Evolutionary conservation across 2,329 filamentous ascomycete species (phyloP).

Genomic region (Stagonosporopsis rhizophila): DNA sequence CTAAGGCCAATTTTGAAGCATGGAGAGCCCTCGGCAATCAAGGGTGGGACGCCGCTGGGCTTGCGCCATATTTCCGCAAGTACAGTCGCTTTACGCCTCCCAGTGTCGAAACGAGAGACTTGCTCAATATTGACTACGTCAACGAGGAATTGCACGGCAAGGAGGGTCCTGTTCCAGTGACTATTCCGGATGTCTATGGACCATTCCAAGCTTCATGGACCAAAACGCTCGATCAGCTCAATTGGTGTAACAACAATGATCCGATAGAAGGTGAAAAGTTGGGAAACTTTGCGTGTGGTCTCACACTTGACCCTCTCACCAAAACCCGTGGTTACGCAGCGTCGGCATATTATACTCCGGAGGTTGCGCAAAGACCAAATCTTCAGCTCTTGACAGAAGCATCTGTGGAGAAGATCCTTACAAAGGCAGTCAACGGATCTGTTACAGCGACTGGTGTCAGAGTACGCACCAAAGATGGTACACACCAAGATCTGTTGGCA

Average conservation of each 20-base stretch:
- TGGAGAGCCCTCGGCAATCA: conserved; percentile 59
- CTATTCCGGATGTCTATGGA: conserved; percentile 47
- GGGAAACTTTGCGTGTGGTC: conserved; percentile 51
- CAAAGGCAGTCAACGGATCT: not conserved
- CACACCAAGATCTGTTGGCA: conserved; percentile 10
- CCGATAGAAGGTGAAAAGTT: conserved; percentile 52
- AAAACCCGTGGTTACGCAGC: conserved; percentile 21
- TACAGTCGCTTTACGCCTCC: conserved; percentile 31
- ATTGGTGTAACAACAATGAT: conserved; percentile 22
- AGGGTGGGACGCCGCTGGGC: conserved; percentile 56
- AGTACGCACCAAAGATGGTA: conserved; percentile 46
- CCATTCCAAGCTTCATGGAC: conserved; percentile 47
- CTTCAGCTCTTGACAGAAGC: conserved; percentile 11
- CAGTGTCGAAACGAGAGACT: conserved; percentile 24
- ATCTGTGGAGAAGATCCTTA: not conserved
- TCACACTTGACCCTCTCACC: conserved; percentile 17
- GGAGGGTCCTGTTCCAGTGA: conserved; percentile 12
- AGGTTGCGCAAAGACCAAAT: conserved; percentile 15
- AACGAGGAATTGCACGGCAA: conserved; percentile 25
- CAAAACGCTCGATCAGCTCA: conserved; percentile 14
- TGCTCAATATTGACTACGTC: conserved; percentile 22
- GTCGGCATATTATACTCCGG: conserved; percentile 23
- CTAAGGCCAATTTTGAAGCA: conserved; percentile 23
- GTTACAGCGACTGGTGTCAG: conserved; percentile 19
- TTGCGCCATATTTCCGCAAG: conserved; percentile 35